These are phyloP conservation scores for Diaporthe sp. DNA, from an alignment of 2,329 filamentous ascomycete genomes.

Conservation along the genomic window DNA sequence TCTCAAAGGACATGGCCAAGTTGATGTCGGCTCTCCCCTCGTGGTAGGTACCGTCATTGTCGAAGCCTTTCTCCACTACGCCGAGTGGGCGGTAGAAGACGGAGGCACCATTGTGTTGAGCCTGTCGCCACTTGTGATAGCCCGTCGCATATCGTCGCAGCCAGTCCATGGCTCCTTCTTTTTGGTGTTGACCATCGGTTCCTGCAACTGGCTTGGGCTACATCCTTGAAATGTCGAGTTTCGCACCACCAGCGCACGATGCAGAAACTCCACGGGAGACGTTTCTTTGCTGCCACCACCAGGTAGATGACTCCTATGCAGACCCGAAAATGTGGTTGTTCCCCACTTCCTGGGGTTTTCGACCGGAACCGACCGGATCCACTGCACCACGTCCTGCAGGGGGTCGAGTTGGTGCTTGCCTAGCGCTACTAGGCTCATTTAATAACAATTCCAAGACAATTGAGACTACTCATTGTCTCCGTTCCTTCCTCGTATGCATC, in stretches of 20 bases:
- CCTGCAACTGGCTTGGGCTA: not conserved
- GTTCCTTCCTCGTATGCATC: not conserved
- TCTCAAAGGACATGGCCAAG: slow-evolving; percentile 39
- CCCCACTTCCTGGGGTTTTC: not conserved
- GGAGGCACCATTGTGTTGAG: not conserved
- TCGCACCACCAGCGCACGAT: not conserved
- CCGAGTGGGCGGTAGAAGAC: slow-evolving; percentile 38
- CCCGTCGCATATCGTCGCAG: slow-evolving; percentile 32
- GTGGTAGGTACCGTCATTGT: slow-evolving; percentile 45
- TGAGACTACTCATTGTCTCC: not conserved
- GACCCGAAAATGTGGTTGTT: slow-evolving; percentile 2
- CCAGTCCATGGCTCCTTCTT: slow-evolving; percentile 16
- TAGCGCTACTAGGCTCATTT: not conserved
- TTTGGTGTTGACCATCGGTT: not conserved
- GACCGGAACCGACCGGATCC: not conserved
- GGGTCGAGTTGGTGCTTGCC: not conserved
- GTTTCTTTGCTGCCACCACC: not conserved
- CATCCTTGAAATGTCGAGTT: not conserved
- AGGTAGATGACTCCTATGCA: not conserved
- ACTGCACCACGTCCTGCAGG: not conserved
- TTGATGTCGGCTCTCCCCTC: slow-evolving; percentile 46
- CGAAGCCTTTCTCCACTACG: slow-evolving; percentile 46
- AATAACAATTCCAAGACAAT: not conserved
- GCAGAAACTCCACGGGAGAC: not conserved
- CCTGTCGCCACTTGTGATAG: slow-evolving; percentile 37